Conservation (phyloP, 352 stramenopile species). For the Plasmopara viticola region DNA sequence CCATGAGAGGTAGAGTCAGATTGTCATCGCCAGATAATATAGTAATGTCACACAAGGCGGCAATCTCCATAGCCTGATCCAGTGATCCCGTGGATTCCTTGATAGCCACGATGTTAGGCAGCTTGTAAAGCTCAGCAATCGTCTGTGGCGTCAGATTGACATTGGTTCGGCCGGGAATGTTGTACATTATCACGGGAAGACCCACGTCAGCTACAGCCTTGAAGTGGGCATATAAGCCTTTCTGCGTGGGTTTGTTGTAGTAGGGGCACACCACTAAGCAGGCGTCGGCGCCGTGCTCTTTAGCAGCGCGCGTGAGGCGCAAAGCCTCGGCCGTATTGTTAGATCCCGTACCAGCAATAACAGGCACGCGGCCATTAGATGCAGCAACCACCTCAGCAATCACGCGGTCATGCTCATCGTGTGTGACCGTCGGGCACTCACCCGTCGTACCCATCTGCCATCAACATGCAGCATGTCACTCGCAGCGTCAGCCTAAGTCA, state of each 20-base stretch:
- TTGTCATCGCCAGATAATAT: constrained; percentile 90
- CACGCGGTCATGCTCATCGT: constrained; percentile 94
- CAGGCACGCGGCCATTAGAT: constrained; percentile 76
- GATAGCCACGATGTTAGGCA: constrained; percentile 95
- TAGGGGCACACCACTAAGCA: constrained; percentile 96
- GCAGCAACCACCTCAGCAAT: constrained; percentile 88
- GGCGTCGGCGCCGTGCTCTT: constrained; percentile 91
- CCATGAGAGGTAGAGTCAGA: constrained; percentile 86
- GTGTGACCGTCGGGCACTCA: constrained; percentile 92
- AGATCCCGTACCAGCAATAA: constrained; percentile 94
- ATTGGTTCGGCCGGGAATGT: constrained; percentile 94
- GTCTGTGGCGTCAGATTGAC: constrained; percentile 94
- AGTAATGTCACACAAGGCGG: constrained; percentile 85
- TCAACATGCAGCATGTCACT: constrained; percentile 1
- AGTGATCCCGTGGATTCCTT: constrained; percentile 96
- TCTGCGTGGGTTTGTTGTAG: constrained; percentile 98
- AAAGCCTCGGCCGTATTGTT: constrained; percentile 88
- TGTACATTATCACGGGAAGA: constrained; percentile 95
- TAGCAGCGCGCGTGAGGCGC: constrained; percentile 82
- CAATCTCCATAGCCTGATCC: constrained; percentile 86
- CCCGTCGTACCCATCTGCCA: constrained; percentile 92
- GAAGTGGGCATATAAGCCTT: constrained; percentile 93
- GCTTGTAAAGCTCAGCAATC: constrained; percentile 88
- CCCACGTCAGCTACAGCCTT: constrained; percentile 82
- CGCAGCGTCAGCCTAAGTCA: too few species aligned